phyloP scores from a whole-genome alignment of 164 flowering plant genomes.

The Echeveria elegans region DNA sequence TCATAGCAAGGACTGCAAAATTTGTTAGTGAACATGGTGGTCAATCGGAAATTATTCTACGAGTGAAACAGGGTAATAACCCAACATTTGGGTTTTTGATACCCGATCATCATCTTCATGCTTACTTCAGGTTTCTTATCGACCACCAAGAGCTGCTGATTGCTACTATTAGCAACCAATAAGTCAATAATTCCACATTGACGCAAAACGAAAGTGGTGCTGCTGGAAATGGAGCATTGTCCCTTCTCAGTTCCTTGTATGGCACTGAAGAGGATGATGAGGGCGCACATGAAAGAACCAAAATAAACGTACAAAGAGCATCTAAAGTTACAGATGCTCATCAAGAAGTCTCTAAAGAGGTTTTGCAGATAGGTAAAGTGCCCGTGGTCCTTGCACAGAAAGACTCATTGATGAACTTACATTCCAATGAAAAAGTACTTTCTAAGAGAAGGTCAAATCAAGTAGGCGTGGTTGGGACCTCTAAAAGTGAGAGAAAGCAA shows the following conservation, averaged over 20 bases:
- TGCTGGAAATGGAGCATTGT: constrained; percentile 56
- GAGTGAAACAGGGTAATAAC: constrained; percentile 94
- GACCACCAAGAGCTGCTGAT: constrained; percentile 56
- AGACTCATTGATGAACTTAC: constrained; percentile 15
- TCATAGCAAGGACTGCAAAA: constrained; percentile 83
- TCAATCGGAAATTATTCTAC: constrained; percentile 84
- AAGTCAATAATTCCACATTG: constrained; percentile 21
- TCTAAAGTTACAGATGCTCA: constrained; percentile 17
- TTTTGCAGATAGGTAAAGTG: constrained; percentile 17
- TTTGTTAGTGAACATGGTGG: constrained; percentile 89
- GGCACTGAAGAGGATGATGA: constrained; percentile 89
- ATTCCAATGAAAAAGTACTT: constrained; percentile 31
- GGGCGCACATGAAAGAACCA: constrained; percentile 21
- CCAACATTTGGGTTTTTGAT: constrained; percentile 97
- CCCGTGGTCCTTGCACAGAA: constrained; percentile 17
- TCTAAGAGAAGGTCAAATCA: constrained; percentile 25
- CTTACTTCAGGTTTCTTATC: constrained; percentile 86
- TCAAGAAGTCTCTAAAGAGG: constrained; percentile 15
- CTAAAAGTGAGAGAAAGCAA: constrained; percentile 20
- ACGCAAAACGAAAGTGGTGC: constrained; percentile 20
- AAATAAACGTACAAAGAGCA: constrained; percentile 15
- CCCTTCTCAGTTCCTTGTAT: constrained; percentile 82
- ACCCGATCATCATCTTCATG: constrained; percentile 85
- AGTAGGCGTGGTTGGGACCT: constrained; percentile 22
- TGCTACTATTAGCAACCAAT: constrained; percentile 28